A percentile compares a stretch with the other conserved stretches of the same genome.
phyloP scores from a whole-genome alignment of 2,329 filamentous ascomycete species.

The Colletotrichum sp. region DNA sequence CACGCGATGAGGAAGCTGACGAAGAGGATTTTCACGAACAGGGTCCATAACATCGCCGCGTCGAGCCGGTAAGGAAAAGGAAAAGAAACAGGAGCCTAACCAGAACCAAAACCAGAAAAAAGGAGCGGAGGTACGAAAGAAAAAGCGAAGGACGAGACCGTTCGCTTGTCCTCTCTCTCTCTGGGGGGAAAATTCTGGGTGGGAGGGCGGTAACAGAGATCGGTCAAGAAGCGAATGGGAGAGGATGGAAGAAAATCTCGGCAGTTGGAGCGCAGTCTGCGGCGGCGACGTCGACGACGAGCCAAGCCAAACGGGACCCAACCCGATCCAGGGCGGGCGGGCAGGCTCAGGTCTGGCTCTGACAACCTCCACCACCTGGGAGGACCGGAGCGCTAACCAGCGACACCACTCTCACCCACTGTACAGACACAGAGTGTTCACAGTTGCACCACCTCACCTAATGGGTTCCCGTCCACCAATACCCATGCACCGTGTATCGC shows the following conservation, averaged over 20 bases:
- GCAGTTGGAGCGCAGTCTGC: conserved; percentile 10
- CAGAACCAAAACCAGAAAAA: neutral
- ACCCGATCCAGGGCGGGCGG: neutral
- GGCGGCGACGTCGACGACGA: conserved; percentile 14
- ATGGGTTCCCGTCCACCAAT: neutral
- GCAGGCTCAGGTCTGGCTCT: neutral
- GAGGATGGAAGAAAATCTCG: conserved; percentile 20
- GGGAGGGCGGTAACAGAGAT: conserved; percentile 8
- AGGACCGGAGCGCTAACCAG: neutral
- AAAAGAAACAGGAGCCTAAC: neutral
- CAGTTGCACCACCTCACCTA: neutral
- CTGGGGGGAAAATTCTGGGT: neutral
- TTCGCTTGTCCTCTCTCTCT: conserved; percentile 17
- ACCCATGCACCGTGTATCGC: neutral
- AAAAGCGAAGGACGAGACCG: conserved; percentile 17
- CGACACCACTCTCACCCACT: neutral
- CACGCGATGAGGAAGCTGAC: conserved; percentile 23
- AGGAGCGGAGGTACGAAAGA: conserved; percentile 1
- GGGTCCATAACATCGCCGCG: conserved; percentile 24
- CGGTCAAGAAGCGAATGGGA: conserved; percentile 7
- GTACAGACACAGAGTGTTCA: neutral
- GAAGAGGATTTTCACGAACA: conserved; percentile 21
- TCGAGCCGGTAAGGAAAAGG: conserved; percentile 3
- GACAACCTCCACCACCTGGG: neutral
- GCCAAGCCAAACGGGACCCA: neutral